Evolutionary conservation across 1,139 yeast genomes (phyloP), one percentile per base, ranked within the genome.

Genomic region (Yamadazyma atlantica): DNA sequence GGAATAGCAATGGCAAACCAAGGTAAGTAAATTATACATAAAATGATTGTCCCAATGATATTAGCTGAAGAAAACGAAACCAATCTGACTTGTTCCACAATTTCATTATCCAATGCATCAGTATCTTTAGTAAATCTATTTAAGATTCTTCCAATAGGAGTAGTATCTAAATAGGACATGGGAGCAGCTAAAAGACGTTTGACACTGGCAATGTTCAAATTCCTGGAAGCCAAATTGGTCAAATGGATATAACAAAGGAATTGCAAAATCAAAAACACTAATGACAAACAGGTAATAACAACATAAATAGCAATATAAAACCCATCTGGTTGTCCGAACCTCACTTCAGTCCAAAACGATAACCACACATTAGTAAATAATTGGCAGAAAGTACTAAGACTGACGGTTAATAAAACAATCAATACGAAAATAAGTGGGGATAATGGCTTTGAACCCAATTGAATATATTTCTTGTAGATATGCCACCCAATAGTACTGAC

Each of bases 311-410:
- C 96, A 63, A 86, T 84, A 58, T 88, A 89, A 48, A 79, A 77
- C 3, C 75, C 73, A 35, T 72, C 64, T 1, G 76, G 47, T 36
- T 73, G 62, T 13, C 54, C 1, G 52, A 83, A 87, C 55, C 75
- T 80, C 37, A 67, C 37, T 15, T 72, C 75, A 3, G 85, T 73
- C 97, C 97, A 89, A 58, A 78, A 89, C 0, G 96, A 82, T 44
- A 89, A 68, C 95, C 96, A 89, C 15, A 83, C 82, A 50, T 84
- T 85, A 26, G 85, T 72, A 55, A 86, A 85, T 29, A 85, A 59
- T 37, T 69, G 73, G 44, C 74, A 68, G 53, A 85, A 86, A 0
- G 88, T 75, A 10, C 78, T 48, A 3, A 73, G 56, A 8, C 63
- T 44, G 62, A 55, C 53, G 29, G 51, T 46, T 8, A 42, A 11